Base-by-base conservation (phyloP, 176 grass and related monocot species). In the Cymbopogon citratus region DNA sequence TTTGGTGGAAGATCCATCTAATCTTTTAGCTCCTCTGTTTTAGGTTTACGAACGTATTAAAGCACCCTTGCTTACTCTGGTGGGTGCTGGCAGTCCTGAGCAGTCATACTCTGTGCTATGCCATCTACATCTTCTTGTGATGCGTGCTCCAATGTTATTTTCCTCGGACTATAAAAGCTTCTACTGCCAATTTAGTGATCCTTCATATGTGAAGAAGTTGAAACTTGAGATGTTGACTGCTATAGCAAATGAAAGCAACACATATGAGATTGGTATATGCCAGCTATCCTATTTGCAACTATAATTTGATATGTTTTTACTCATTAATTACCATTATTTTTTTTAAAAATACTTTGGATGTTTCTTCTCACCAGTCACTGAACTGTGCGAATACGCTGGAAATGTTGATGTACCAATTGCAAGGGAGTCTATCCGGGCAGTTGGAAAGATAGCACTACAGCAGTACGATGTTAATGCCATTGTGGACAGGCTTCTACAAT, bases 391-490 rank as follows among this genome's bases (percentile, higher is more conserved):
- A 91, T 99, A 99, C 62, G 97, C 93, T 87, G 93, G 97, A 81
- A 99, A 99, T 89, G 93, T 96, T 77, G 97, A 99, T 63, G 85
- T 99, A 25, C 89, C 92, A 31, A 99, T 99, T 75, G 97, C 92
- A 83, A 88, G 97, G 38, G 97, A 99, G 83, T 95, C 97, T 80
- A 99, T 99, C 78, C 69, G 97, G 19, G 97, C 97, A 63, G 97
- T 99, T 87, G 97, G 97, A 80, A 99, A 99, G 87, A 99, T 99
- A 74, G 97, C 97, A 34, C 81, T 99, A 27, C 91, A 99, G 76
- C 97, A 99, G n/a, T 99, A 99, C 75, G 97, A 99, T 72, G 89
- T 99, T 70, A 99, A 99, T 84, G 97, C 97, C 51, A 99, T 99
- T 48, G 97, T 99, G 18, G 97, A 99, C 74, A 89, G 93, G 83